A percentile compares a stretch with the other conserved stretches of the same genome.
phyloP scores from a whole-genome alignment of 2,329 filamentous ascomycete genomes.

The Pseudogymnoascus sp. region DNA sequence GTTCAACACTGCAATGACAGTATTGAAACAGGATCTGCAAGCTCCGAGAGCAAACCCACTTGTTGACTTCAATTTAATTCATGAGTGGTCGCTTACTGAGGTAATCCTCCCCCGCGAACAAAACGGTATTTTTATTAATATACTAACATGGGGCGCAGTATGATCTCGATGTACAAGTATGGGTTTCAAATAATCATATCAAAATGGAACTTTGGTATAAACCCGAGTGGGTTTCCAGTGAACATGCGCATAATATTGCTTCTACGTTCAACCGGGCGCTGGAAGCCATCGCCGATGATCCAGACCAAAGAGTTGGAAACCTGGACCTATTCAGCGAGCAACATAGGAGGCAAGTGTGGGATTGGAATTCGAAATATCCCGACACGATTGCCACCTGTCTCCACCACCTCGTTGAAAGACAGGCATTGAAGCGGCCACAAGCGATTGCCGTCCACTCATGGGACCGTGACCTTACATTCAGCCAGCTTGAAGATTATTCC shows the following conservation, averaged over 20 bases:
- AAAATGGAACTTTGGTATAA: slow-evolving; percentile 34
- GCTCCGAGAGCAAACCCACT: background rate
- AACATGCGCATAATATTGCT: slow-evolving; percentile 32
- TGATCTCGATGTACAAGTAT: slow-evolving; percentile 13
- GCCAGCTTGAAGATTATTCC: slow-evolving; percentile 2
- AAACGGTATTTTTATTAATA: slow-evolving; percentile 7
- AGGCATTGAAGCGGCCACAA: background rate
- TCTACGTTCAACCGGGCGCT: slow-evolving; percentile 31
- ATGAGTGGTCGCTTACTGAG: background rate
- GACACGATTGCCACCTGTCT: background rate
- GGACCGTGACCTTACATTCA: slow-evolving; percentile 4
- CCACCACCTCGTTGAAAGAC: background rate
- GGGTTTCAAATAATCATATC: slow-evolving; percentile 20
- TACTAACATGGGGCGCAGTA: background rate
- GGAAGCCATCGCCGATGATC: slow-evolving; percentile 23
- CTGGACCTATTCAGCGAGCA: slow-evolving; percentile 11
- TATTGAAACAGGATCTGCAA: background rate
- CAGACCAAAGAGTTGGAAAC: slow-evolving; percentile 12
- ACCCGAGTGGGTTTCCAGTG: slow-evolving; percentile 32
- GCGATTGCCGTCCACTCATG: slow-evolving; percentile 5
- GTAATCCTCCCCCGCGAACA: background rate
- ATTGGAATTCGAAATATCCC: slow-evolving; percentile 11
- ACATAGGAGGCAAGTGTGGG: background rate
- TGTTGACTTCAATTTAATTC: background rate
- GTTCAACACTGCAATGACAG: slow-evolving; percentile 19